Conservation (phyloP, 345 rosid genomes). For the Sonneratia caseolaris region DNA sequence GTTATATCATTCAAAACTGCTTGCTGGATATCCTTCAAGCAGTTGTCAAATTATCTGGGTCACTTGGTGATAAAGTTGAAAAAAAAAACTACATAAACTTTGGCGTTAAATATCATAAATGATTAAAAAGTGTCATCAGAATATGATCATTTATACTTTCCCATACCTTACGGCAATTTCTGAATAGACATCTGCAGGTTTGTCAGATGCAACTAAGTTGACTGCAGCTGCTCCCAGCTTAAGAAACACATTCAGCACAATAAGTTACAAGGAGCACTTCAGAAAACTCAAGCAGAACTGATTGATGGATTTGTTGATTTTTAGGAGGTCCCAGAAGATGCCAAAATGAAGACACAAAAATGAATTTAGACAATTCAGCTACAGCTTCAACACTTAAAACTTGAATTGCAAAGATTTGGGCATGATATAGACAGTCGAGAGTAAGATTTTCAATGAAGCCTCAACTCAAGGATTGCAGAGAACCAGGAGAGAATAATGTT, state of each 20-base stretch:
- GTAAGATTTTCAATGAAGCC: not conserved
- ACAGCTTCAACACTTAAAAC: not conserved
- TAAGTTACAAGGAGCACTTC: not conserved
- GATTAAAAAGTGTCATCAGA: not conserved
- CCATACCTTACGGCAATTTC: conserved; percentile 85
- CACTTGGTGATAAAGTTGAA: not conserved
- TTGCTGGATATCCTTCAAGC: not conserved
- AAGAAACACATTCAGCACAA: conserved; percentile 9
- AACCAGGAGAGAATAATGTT: not conserved
- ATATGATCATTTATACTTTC: not conserved
- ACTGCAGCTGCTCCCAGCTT: conserved; percentile 96
- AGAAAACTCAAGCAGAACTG: not conserved
- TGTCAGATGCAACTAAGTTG: conserved; percentile 70
- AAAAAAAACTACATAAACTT: not conserved
- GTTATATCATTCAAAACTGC: not conserved
- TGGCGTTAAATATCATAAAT: not conserved
- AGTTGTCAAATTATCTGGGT: not conserved
- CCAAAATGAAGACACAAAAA: not conserved
- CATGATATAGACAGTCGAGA: not conserved
- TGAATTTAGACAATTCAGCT: not conserved
- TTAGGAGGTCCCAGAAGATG: not conserved
- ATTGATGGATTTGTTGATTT: not conserved
- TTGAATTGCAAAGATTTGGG: not conserved
- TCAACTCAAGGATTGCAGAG: not conserved
- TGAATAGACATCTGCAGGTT: conserved; percentile 93